Base-by-base conservation (phyloP, 495 filamentous ascomycete genomes). In the Tetracladium setigerum region DNA sequence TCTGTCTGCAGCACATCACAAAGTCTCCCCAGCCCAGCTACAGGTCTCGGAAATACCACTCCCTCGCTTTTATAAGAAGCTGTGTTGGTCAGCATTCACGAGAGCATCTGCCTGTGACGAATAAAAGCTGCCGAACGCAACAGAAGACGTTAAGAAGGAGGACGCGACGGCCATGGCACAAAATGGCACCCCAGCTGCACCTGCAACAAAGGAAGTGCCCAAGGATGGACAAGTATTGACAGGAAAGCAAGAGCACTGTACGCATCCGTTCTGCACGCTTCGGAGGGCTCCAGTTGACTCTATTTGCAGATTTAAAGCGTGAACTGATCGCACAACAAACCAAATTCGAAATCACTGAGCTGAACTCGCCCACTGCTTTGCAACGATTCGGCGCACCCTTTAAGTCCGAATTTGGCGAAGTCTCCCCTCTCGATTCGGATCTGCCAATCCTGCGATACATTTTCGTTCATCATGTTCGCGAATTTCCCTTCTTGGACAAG, bases 211-310 rank as follows among this genome's bases (percentile, higher is more conserved):
- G n/a, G n/a, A n/a, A n/a, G n/a, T n/a, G 41, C 11, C 27, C 14
- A 48, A 17, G n/a, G 39, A 39, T 27, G 45, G 41, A 5, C 47
- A 52, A 50, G 57, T 60, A 27, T 67, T 98, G 53, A 95, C 89
- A 2, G 92, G 92, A 47, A 97, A 95, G 67, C 94, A 98, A 76
- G 92, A 98, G 65, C 94, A 98, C 62, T 98, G 90, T 96, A 65
- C 48, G 82, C 66, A 40, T 15, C 11, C 22, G 30, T 16, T 42
- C 30, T 22, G 5, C 18, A 30, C 27, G 9, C 22, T 30, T 30
- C 38, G 17, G 4, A 37, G 42, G 6, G 22, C 16, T 16, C 44
- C 19, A 22, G 38, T 57, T 73, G 45, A 76, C 60, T 1, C 8
- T 14, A 44, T 13, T 41, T 13, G n/a, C 62, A 96, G 90, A 98